Percentiles rank a stretch among this genome's conserved stretches.
These are phyloP conservation scores for Apiotrichum mycotoxinovorans DNA, from an alignment of 1,284 basidiomycete genomes.

Conservation along the genomic window DNA sequence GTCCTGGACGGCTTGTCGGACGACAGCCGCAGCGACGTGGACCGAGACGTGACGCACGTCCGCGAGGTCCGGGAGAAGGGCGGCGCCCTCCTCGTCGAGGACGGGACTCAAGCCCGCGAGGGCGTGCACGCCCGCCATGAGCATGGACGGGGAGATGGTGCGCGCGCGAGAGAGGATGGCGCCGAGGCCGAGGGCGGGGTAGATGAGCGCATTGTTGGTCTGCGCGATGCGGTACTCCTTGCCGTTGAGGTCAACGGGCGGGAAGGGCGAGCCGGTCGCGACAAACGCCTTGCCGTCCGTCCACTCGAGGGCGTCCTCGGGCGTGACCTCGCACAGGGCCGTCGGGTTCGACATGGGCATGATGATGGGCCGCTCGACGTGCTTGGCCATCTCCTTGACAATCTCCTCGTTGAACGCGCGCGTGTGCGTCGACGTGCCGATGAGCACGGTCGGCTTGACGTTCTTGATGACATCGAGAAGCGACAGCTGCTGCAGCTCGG, in stretches of 20 bases:
- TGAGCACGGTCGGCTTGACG: slow-evolving; percentile 70
- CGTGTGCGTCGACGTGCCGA: slow-evolving; percentile 76
- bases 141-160: slow-evolving; percentile 62
- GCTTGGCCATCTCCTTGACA: slow-evolving; percentile 62
- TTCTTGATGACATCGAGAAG: slow-evolving; percentile 59
- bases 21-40: slow-evolving; percentile 65
- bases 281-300: slow-evolving; percentile 69
- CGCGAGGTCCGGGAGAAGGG: slow-evolving; percentile 58
- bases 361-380: slow-evolving; percentile 72
- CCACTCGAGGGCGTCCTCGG: slow-evolving; percentile 57
- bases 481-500: slow-evolving; percentile 36
- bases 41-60: slow-evolving; percentile 61
- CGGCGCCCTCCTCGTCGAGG: slow-evolving; percentile 60
- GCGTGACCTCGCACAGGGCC: slow-evolving; percentile 68
- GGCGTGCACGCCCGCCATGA: slow-evolving; percentile 64
- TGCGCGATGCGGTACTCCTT: slow-evolving; percentile 21
- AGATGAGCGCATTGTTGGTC: slow-evolving; percentile 64
- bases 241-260: slow-evolving; percentile 63
- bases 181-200: slow-evolving; percentile 74
- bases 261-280: slow-evolving; percentile 78
- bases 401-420: slow-evolving; percentile 78
- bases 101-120: slow-evolving; percentile 74
- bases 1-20: slow-evolving; percentile 70
- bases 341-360: slow-evolving; percentile 79
- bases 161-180: slow-evolving; percentile 62